Evolutionary conservation across 2,329 filamentous ascomycete species (phyloP).

Genomic region (Alternaria arbusti): DNA sequence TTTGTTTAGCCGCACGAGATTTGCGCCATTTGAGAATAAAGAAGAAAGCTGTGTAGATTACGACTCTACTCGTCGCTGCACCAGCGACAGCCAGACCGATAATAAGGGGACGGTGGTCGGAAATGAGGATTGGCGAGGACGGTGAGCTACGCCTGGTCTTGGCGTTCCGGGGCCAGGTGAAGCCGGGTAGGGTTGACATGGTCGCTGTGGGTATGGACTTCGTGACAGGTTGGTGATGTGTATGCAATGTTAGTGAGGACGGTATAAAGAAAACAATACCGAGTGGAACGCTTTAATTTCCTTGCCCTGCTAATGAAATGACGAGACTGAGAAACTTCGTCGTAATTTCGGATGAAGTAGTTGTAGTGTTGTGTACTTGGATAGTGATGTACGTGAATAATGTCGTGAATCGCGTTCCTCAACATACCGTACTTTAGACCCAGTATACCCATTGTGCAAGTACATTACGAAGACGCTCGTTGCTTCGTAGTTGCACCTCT

Average conservation of each 20-base stretch:
- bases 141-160: neutral
- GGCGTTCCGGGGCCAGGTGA: neutral
- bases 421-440: neutral
- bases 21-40: neutral
- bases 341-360: neutral
- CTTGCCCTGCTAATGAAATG: neutral
- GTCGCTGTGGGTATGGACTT: neutral
- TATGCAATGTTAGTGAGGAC: neutral
- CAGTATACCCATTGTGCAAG: neutral
- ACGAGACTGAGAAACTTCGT: neutral
- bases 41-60: neutral
- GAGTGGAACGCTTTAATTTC: neutral
- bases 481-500: neutral
- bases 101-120: neutral
- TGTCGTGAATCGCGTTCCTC: neutral
- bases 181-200: neutral
- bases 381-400: neutral
- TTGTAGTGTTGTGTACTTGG: neutral
- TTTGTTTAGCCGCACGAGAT: neutral
- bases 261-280: neutral
- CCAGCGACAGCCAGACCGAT: neutral
- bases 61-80: neutral
- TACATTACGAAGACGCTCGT: neutral
- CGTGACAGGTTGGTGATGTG: neutral
- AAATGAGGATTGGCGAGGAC: neutral